A percentile compares a stretch with the other conserved stretches of the same genome.
These are phyloP conservation scores for Rosellinia necatrix DNA, from an alignment of 2,329 filamentous ascomycete genomes.

Conservation along the genomic window DNA sequence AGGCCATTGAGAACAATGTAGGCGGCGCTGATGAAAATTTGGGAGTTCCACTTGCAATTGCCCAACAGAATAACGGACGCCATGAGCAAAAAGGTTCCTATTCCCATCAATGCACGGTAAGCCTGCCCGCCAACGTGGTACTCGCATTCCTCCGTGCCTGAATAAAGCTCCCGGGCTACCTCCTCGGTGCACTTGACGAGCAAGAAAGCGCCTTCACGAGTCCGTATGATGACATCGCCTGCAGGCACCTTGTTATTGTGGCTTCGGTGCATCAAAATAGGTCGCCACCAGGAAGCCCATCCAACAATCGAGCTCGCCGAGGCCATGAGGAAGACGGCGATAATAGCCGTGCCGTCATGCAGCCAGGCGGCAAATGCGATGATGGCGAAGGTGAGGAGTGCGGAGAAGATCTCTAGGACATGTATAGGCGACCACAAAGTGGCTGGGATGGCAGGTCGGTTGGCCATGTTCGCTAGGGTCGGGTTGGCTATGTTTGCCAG, in stretches of 20 bases:
- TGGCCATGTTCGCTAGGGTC: constrained; percentile 44
- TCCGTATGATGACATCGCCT: constrained; percentile 66
- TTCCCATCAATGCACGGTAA: constrained; percentile 59
- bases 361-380: constrained; percentile 49
- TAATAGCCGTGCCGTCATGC: constrained; percentile 55
- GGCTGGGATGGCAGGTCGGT: constrained; percentile 54
- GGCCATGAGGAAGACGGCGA: constrained; percentile 58
- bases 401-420: constrained; percentile 57
- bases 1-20: constrained; percentile 65
- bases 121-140: constrained; percentile 54
- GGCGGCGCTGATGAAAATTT: constrained; percentile 60
- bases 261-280: constrained; percentile 56
- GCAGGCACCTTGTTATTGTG: constrained; percentile 53
- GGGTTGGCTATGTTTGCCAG: constrained; percentile 47
- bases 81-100: constrained; percentile 66
- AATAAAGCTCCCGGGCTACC: constrained; percentile 66
- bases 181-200: constrained; percentile 62
- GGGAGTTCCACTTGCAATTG: constrained; percentile 65
- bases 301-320: constrained; percentile 59
- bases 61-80: constrained; percentile 63
- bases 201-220: constrained; percentile 63
- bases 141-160: constrained; percentile 62
- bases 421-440: constrained; percentile 57
- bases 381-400: constrained; percentile 53
- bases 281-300: constrained; percentile 62